Evolutionary conservation across 139 green algal genomes (phyloP), one percentile per base, ranked within the genome.

Genomic region (Haematococcus lacustris): DNA sequence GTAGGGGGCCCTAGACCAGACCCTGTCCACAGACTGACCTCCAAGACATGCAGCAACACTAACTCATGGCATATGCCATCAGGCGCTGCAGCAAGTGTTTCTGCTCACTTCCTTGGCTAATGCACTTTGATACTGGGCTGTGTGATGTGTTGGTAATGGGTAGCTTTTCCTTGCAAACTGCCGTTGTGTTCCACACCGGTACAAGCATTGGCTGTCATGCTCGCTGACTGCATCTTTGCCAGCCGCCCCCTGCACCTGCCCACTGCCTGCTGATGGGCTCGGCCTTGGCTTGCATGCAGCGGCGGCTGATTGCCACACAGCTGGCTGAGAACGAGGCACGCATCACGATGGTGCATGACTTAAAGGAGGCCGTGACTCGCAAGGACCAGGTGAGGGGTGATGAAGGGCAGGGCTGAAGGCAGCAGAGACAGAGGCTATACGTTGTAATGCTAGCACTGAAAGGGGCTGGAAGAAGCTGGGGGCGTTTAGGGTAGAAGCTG

Each of bases 311-410:
- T 30, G 4, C 30, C 23, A 23, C 4, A 51, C 38, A 63, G 39
- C 51, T 59, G 40, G 73, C 51, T 26, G 74, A 79, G 68, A 79
- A 79, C 74, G 23, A 21, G 37, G 4, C 67, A 60, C 74, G 74
- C 6, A 67, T 79, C 32, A 41, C 17, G 33, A 76, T 80, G 65
- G 51, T 80, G 2, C 34, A 51, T 13, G 67, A 72, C 32, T 47
- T 72, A 30, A 72, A 63, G 32, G 47, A 63, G 1, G 67, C 67
- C 2, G 67, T 72, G 6, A 47, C 25, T 6, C 47, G 67, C 67
- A 72, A 70, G 64, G 60, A 41, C 32, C 9, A 17, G 17, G 43
- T 17, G 9, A 9, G 43, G 43, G 17, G n/a, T n/a, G n/a, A n/a
- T n/a, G n/a, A n/a, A n/a, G n/a, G n/a, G n/a, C n/a, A n/a, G n/a